These are phyloP conservation scores for Petrea volubilis DNA, from an alignment of 257 asterid species.

Conservation along the genomic window DNA sequence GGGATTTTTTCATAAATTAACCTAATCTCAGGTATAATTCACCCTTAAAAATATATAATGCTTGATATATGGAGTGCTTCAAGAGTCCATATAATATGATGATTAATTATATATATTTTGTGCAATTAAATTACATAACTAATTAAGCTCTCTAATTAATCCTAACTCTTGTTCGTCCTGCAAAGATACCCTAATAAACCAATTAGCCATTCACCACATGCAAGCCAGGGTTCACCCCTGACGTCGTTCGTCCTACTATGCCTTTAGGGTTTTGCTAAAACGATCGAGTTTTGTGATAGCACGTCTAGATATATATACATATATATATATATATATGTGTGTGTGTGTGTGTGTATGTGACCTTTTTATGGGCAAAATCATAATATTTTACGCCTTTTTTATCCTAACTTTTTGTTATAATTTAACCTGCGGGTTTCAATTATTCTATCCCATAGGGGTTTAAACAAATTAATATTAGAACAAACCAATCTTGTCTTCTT, in stretches of 20 bases:
- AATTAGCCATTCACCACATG: slow-evolving; percentile 45
- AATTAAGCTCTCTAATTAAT: slow-evolving; percentile 8
- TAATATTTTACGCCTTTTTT: background rate
- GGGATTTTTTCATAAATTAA: no score
- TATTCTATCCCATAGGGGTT: background rate
- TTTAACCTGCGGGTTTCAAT: background rate
- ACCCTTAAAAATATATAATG: background rate
- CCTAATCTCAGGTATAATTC: background rate
- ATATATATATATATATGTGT: no score
- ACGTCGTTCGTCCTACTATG: slow-evolving; percentile 19
- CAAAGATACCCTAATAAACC: slow-evolving; percentile 41
- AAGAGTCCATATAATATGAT: slow-evolving; percentile 26
- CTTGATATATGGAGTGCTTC: slow-evolving; percentile 16
- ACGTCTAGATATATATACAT: no score
- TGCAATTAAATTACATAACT: background rate
- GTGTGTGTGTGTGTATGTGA: background rate
- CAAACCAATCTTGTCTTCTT: background rate
- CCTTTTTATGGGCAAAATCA: background rate
- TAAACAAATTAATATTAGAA: background rate
- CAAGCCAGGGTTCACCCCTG: slow-evolving; percentile 12
- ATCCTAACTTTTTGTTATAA: background rate
- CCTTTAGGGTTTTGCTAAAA: background rate
- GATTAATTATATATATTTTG: slow-evolving; percentile 3
- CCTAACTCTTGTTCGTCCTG: slow-evolving; percentile 18
- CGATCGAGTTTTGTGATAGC: background rate